Base-by-base conservation (phyloP, 768 basidiomycete species). In the Sutorius australiensis region DNA sequence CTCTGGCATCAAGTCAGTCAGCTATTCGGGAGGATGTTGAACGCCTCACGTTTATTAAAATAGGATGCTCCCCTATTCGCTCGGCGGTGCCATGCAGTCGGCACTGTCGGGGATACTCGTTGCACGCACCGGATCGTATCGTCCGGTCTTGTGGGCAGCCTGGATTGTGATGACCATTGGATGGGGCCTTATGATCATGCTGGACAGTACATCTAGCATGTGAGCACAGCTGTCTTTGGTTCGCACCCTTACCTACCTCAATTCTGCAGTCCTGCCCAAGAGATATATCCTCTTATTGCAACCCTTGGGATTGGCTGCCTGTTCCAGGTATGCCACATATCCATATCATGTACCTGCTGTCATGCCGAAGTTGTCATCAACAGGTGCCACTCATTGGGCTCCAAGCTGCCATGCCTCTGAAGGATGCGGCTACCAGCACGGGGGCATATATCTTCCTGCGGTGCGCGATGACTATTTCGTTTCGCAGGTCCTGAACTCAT, bases 371-470 rank as follows among this genome's bases (percentile, higher is more conserved):
- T 14, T 11, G 6, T 28, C 3, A n/a, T 40, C 9, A 13, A 27
- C 34, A 67, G 65, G 40, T 48, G 6, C 74, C 73, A 5, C 60
- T 74, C 16, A 64, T 74, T 38, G 72, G 60, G 21, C 41, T 78
- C 9, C 77, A 79, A 47, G 71, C 73, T 17, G 68, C 75, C 16
- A 79, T 78, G 76, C 78, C 77, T 21, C n/a, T 71, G 12, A 67
- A 65, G 19, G 74, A 76, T 52, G 76, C 75, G 72, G 74, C 75
- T 5, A 74, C 74, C 1, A 69, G 64, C 30, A 76, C 78, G 3
- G 68, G 69, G 0, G 66, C 74, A 16, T 64, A 72, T 34, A 54
- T 65, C 0, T 63, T 78, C 16, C 30, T 75, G 21, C 65, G 68
- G 67, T 71, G 46, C 31, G 48, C 41, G 36, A 14, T 36, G 42